These are phyloP conservation scores for Rheum nobile DNA, from an alignment of 148 eudicot genomes.

Conservation along the genomic window DNA sequence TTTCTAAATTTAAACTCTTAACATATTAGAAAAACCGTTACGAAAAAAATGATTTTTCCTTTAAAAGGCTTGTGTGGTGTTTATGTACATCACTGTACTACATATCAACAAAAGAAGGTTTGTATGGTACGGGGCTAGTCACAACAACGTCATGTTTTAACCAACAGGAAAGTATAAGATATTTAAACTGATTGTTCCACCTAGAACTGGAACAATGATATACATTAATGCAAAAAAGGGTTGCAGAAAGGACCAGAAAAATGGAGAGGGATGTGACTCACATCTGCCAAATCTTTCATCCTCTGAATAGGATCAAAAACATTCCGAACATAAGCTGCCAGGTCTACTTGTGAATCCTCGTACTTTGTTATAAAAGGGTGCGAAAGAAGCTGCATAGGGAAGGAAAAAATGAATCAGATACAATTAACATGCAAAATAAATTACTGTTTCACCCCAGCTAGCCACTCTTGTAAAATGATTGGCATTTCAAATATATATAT, in stretches of 20 bases:
- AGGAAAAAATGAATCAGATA: neutral
- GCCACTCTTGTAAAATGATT: neutral
- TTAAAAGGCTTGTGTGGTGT: no score
- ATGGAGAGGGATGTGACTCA: conserved; percentile 21
- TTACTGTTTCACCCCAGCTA: neutral
- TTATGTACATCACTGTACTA: no score
- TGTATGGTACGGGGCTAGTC: no score
- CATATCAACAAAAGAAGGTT: no score
- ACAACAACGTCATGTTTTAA: no score
- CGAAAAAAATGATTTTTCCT: no score
- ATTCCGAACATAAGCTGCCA: conserved; percentile 57
- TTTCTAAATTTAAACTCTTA: no score
- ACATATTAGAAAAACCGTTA: no score
- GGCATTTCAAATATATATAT: neutral
- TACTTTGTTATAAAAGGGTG: conserved; percentile 76
- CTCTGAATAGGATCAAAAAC: conserved; percentile 82
- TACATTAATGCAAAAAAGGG: no score
- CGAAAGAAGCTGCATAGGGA: conserved; percentile 62
- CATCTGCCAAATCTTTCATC: conserved; percentile 92
- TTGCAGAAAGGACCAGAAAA: neutral
- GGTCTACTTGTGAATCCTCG: conserved; percentile 49
- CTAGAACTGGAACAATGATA: no score
- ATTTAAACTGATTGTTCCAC: no score
- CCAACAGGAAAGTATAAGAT: no score
- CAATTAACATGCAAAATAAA: neutral